Conservation (phyloP, 2,329 filamentous ascomycete species). For the Aspergillus puulaauensis region DNA sequence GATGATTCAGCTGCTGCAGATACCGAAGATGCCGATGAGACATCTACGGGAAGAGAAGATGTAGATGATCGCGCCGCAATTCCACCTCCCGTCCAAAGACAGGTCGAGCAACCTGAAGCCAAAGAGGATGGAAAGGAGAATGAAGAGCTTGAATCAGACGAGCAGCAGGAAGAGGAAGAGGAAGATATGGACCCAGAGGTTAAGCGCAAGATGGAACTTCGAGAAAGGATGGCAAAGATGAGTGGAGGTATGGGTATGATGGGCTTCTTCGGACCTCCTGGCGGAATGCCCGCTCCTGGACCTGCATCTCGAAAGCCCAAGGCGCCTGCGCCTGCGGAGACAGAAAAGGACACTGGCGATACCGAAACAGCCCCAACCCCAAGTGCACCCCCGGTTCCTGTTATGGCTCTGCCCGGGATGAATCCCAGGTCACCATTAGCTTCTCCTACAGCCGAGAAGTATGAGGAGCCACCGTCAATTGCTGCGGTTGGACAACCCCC, state of each 20-base stretch:
- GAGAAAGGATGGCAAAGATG: conserved; percentile 97
- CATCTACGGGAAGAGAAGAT: conserved; percentile 71
- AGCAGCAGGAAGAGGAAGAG: conserved; percentile 70
- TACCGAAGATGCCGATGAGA: conserved; percentile 61
- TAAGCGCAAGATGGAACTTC: conserved; percentile 79
- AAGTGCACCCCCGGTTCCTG: conserved; percentile 48
- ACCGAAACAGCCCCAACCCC: conserved; percentile 30
- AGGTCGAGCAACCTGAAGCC: conserved; percentile 16
- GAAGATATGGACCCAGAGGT: conserved; percentile 87
- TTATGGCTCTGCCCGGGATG: conserved; percentile 71
- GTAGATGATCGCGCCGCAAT: conserved; percentile 57
- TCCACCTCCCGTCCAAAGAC: conserved; percentile 8
- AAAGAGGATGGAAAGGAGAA: conserved; percentile 38
- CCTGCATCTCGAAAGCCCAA: conserved; percentile 50
- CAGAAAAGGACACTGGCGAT: conserved; percentile 33
- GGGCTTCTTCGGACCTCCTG: conserved; percentile 80
- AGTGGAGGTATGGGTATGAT: conserved; percentile 96
- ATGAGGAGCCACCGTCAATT: conserved; percentile 46
- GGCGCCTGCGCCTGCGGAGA: conserved; percentile 38
- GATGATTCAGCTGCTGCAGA: conserved; percentile 65
- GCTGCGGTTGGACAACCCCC: conserved; percentile 43
- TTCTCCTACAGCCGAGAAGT: conserved; percentile 49
- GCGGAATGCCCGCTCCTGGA: conserved; percentile 53
- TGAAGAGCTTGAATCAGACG: conserved; percentile 20
- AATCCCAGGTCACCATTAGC: conserved; percentile 48